These are phyloP conservation scores for Pulveroboletus sp. DNA, from an alignment of 768 basidiomycete species.

Conservation along the genomic window DNA sequence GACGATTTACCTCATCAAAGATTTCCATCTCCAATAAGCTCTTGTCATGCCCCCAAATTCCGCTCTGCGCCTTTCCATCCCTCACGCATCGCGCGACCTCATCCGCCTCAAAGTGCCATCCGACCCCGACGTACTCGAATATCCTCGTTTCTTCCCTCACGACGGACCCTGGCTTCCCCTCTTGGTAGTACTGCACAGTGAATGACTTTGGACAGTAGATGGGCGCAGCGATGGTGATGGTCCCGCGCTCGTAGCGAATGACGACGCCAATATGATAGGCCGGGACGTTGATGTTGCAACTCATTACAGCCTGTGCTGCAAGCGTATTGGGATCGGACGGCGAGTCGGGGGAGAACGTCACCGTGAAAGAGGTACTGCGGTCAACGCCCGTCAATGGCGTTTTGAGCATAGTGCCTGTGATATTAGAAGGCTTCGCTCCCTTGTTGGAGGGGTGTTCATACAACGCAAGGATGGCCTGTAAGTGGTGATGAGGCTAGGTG, in stretches of 20 bases:
- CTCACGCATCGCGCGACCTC: conserved; percentile 77
- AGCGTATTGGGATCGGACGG: conserved; percentile 35
- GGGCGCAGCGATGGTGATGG: conserved; percentile 58
- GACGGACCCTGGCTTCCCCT: conserved; percentile 39
- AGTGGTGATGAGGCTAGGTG: conserved; percentile 10
- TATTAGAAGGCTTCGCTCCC: conserved; percentile 47
- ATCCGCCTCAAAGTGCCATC: conserved; percentile 86
- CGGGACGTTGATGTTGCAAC: conserved; percentile 59
- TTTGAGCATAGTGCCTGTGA: conserved; percentile 72
- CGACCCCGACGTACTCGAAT: conserved; percentile 61
- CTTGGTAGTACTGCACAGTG: conserved; percentile 57
- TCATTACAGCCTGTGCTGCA: conserved; percentile 68
- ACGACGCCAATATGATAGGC: conserved; percentile 48
- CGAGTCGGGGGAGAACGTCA: conserved; percentile 58
- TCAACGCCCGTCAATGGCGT: conserved; percentile 78
- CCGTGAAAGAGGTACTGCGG: conserved; percentile 66
- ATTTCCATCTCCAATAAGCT: conserved; percentile 77
- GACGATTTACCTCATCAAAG: conserved; percentile 68
- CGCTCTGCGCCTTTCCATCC: conserved; percentile 71
- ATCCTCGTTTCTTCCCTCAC: conserved; percentile 54
- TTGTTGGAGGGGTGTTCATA: conserved; percentile 81
- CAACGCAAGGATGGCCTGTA: conserved; percentile 68
- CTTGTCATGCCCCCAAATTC: conserved; percentile 73
- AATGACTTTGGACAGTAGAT: conserved; percentile 66
- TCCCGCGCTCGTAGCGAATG: conserved; percentile 74